Conservation (phyloP, 768 basidiomycete genomes). For the Hypsizygus marmoreus region DNA sequence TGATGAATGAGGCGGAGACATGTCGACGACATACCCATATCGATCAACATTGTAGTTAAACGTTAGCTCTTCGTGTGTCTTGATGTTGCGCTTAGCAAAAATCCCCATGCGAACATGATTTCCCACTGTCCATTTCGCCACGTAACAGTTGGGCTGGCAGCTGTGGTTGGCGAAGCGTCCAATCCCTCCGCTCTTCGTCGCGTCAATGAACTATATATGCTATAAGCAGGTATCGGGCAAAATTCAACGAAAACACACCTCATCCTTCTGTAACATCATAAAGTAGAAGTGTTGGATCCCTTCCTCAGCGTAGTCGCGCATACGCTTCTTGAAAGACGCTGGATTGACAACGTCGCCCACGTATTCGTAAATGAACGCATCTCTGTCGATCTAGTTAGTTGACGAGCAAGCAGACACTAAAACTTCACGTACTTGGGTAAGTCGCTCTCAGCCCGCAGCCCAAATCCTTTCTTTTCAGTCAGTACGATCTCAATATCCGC, state of each 20-base stretch:
- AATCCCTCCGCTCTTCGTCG: constrained; percentile 94
- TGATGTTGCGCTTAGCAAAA: constrained; percentile 83
- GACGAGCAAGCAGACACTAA: background rate
- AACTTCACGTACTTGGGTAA: constrained; percentile 56
- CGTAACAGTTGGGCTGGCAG: constrained; percentile 96
- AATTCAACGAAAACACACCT: constrained; percentile 53
- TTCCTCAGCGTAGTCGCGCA: constrained; percentile 90
- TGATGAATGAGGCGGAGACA: too few relatives aligned
- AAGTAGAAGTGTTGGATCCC: constrained; percentile 98
- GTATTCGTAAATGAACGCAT: constrained; percentile 95
- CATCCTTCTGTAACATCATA: constrained; percentile 99
- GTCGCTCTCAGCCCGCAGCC: constrained; percentile 75
- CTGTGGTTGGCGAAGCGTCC: constrained; percentile 98
- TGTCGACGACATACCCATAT: constrained; percentile 90
- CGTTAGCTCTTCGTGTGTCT: constrained; percentile 85
- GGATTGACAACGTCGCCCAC: constrained; percentile 95
- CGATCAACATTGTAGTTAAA: constrained; percentile 99
- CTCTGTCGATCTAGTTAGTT: constrained; percentile 48
- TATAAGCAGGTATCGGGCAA: background rate
- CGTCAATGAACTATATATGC: constrained; percentile 85
- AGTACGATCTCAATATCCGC: constrained; percentile 85
- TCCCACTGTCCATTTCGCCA: constrained; percentile 97
- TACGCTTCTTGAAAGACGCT: constrained; percentile 84
- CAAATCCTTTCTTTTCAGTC: constrained; percentile 96
- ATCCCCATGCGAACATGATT: constrained; percentile 94